These are phyloP conservation scores for Centella asiatica DNA, from an alignment of 129 eudicot genomes.

Conservation along the genomic window DNA sequence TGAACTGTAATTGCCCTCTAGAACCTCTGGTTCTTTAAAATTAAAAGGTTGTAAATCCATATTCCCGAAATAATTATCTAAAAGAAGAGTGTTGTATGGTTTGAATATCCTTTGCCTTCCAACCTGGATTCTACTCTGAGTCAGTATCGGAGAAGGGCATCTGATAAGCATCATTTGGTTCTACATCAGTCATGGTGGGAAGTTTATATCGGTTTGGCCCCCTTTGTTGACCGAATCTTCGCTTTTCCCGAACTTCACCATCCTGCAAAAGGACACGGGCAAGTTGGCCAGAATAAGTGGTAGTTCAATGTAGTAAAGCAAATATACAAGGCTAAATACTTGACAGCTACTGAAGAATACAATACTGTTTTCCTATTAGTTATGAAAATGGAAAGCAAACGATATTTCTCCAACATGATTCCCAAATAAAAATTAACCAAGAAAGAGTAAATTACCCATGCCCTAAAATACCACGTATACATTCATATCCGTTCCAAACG, in stretches of 20 bases:
- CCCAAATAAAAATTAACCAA: neutral
- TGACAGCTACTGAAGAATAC: neutral
- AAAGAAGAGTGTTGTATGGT: no score
- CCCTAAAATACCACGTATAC: no score
- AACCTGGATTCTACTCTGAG: slow-evolving; percentile 26
- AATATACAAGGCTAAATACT: neutral
- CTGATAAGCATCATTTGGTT: slow-evolving; percentile 69
- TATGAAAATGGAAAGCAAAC: neutral
- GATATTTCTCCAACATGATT: neutral
- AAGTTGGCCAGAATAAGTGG: neutral
- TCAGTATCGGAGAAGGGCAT: slow-evolving; percentile 69
- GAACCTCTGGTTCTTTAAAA: no score
- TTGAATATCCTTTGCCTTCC: no score
- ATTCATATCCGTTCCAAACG: no score
- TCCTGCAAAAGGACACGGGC: slow-evolving; percentile 23
- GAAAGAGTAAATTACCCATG: no score
- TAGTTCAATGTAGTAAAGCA: neutral
- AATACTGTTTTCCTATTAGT: neutral
- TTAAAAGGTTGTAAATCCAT: no score
- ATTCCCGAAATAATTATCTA: no score
- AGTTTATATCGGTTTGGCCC: slow-evolving; percentile 29
- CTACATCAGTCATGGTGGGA: slow-evolving; percentile 64
- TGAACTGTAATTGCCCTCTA: no score
- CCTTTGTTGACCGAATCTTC: slow-evolving; percentile 41
- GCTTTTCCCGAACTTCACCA: slow-evolving; percentile 31